Evolutionary conservation across 331 rosid species (phyloP), one percentile per base, ranked within the genome.

Genomic region (Quercus phellos): DNA sequence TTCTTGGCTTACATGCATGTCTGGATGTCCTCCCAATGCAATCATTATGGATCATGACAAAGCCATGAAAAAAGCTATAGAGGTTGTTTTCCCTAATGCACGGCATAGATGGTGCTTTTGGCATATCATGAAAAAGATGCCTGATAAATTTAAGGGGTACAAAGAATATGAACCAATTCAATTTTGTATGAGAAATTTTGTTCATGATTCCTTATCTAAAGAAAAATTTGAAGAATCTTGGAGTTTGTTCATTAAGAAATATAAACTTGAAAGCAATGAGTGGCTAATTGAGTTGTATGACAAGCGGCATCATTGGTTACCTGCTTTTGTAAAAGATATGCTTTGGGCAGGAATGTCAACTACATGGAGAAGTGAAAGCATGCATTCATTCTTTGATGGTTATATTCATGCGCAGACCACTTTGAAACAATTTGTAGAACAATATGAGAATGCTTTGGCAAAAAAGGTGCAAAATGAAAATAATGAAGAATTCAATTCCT

Each of bases 291-390:
- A 56, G 54, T 34, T 73, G 51, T 73, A 58, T 43, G 55, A 82
- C 6, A 69, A 78, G 68, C 69, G 73, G 3, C 63, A 58, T 6
- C 11, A 6, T 17, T 78, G 77, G 74, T 24, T 56, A 67, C 82
- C 71, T 12, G 61, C 54, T 3, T 55, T 72, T 77, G 71, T 72
- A 17, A 81, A 26, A 51, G 81, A 77, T 16, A 32, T 78, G 32
- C 32, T 77, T 82, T 82, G 73, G 79, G 85, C 68, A 77, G 73
- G 79, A 73, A 73, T 77, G 76, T 77, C 79, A 2, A 68, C 79
- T 54, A 51, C 61, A 29, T 24, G 77, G 2, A 55, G 19, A 54
- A 77, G 50, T 67, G 81, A 82, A 67, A 32, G 58, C 51, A 29
- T 77, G 60, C 9, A 77, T 34, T 72, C 51, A 1, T 76, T 71